Evolutionary conservation across 2,329 filamentous ascomycete genomes (phyloP), one percentile per base, ranked within the genome.

Genomic region (Sclerotinia sclerotiorum): DNA sequence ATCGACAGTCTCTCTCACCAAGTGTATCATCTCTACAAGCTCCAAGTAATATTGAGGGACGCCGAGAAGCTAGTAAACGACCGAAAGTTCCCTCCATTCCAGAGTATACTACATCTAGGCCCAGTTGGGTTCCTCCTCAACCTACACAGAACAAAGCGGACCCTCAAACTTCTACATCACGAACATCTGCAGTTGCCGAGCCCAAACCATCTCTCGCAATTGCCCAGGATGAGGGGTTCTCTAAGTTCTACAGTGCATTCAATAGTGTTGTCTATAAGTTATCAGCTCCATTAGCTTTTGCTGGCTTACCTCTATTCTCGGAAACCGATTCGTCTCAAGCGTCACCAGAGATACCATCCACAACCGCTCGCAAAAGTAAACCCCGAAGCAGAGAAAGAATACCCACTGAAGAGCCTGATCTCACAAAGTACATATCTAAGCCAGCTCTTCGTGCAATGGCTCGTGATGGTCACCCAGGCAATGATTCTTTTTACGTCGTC

Each of bases 401-500:
- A 71, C 78, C 68, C 68, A 75, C 51, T 6, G 67, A 69, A 46
- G 88, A 92, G 24, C 91, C 93, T 0, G 93, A 98, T 73, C 85
- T 97, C 35, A 89, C 87, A 73, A 91, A 89, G 70, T 87, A 97
- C 42, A 96, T 96, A 78, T 97, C 93, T 52, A 89, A 88, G 72
- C 93, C 94, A 17, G 92, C 94, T 4, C 84, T 98, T 66, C 87
- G 90, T 64, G 92, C 94, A 0, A 84, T 97, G 54, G 85, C 88
- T 27, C 88, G 91, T 68, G 89, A 90, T 42, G 87, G 87, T 0
- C 84, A 88, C 39, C 84, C 84, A 21, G 81, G 79, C 19, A 86
- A 84, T 69, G 91, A 91, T 74, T 95, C 91, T 11, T 99, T 99
- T 81, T 98, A 97, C 78, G 91, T 98, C 1, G 95, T 99, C 1